A percentile compares a stretch with the other conserved stretches of the same genome.
Evolutionary conservation across 805 yeast species (phyloP).

Genomic region (Lachancea mirantina): DNA sequence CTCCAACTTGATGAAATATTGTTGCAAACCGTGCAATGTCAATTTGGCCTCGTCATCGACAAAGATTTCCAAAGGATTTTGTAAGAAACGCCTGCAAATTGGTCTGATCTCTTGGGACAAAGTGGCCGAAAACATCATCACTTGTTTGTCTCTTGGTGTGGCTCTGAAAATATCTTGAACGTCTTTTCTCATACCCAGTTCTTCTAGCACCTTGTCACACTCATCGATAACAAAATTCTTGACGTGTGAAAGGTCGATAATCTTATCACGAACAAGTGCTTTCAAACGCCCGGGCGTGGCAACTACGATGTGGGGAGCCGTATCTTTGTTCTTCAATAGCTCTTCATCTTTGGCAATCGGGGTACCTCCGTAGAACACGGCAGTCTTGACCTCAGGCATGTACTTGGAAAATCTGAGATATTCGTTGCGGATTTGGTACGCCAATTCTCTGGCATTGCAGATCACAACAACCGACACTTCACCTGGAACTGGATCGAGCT

Average conservation of each 20-base stretch:
- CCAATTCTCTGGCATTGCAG: constrained; percentile 98
- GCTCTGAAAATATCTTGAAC: constrained; percentile 96
- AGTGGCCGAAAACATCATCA: constrained; percentile 98
- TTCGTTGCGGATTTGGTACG: constrained; percentile 96
- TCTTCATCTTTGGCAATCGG: constrained; percentile 81
- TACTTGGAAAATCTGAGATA: constrained; percentile 96
- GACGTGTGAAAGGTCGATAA: constrained; percentile 76
- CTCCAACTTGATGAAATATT: constrained; percentile 81
- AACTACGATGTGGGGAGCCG: constrained; percentile 93
- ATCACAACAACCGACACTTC: constrained; percentile 90
- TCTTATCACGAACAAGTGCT: constrained; percentile 88
- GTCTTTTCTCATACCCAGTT: constrained; percentile 92
- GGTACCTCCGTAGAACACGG: constrained; percentile 95
- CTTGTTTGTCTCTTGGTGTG: constrained; percentile 97
- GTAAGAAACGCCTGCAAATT: constrained; percentile 95
- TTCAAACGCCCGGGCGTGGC: constrained; percentile 98
- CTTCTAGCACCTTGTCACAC: constrained; percentile 96
- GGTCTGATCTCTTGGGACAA: constrained; percentile 91
- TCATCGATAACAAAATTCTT: constrained; percentile 95
- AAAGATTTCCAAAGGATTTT: constrained; percentile 92
- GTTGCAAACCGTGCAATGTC: constrained; percentile 97
- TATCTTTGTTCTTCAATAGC: constrained; percentile 81
- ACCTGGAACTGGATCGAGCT: constrained; percentile 95
- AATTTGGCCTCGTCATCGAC: constrained; percentile 97
- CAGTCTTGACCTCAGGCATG: constrained; percentile 96